Conservation (phyloP, 2,329 filamentous ascomycete species). For the Gliomastix tumulicola region DNA sequence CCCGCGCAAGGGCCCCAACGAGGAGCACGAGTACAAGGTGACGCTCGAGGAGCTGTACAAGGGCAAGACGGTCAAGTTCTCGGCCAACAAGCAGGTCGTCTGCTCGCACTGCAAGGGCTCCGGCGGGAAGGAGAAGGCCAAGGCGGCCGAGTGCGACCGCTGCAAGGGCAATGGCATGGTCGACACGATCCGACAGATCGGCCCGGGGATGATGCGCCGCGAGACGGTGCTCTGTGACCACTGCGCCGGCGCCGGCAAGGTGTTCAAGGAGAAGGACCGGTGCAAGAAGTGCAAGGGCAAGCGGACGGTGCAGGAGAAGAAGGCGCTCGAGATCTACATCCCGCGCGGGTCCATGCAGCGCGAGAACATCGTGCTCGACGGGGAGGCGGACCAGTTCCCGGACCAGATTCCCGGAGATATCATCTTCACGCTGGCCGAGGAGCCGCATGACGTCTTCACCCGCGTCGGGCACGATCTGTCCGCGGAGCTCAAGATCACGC, state of each 20-base stretch:
- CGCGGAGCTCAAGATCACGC: constrained; percentile 71
- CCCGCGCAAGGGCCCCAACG: constrained; percentile 68
- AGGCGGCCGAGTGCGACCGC: constrained; percentile 72
- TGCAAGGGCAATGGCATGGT: constrained; percentile 77
- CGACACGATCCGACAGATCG: constrained; percentile 74
- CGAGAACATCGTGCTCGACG: constrained; percentile 83
- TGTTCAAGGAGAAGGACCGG: constrained; percentile 92
- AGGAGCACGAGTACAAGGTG: constrained; percentile 88
- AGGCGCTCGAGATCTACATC: constrained; percentile 94
- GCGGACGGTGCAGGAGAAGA: constrained; percentile 79
- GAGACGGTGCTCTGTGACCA: constrained; percentile 73
- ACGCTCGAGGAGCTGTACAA: constrained; percentile 94
- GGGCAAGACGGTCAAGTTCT: constrained; percentile 96
- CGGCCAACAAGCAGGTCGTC: constrained; percentile 88
- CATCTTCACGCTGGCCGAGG: constrained; percentile 79
- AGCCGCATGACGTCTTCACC: constrained; percentile 73
- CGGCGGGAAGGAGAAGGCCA: constrained; percentile 88
- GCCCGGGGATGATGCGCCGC: constrained; percentile 78
- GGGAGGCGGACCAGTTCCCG: constrained; percentile 88
- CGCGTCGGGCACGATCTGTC: constrained; percentile 79
- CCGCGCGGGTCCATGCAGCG: constrained; percentile 80
- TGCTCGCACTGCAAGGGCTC: constrained; percentile 82
- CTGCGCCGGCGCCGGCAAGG: constrained; percentile 77
- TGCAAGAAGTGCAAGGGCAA: constrained; percentile 99
- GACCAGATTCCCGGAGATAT: constrained; percentile 89